A percentile compares a stretch with the other conserved stretches of the same genome.
Evolutionary conservation across 768 basidiomycete species (phyloP).

Genomic region (Boletus pseudo-olivaceus): DNA sequence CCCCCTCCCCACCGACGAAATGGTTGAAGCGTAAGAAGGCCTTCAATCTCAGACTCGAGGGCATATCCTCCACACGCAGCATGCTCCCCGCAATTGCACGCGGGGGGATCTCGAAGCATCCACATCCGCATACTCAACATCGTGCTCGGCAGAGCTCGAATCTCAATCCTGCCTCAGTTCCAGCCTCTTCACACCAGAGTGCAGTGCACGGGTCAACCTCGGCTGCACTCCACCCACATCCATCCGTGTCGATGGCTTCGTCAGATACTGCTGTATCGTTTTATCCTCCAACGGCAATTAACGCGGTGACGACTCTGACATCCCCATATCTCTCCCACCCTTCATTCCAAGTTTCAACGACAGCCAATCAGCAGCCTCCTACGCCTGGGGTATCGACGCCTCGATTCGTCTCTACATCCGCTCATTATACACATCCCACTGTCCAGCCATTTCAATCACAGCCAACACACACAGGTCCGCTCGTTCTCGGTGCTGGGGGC

Average conservation of each 20-base stretch:
- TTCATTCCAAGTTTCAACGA: constrained; percentile 24
- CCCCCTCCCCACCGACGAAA: constrained; percentile 27
- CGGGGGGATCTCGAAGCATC: constrained; percentile 27
- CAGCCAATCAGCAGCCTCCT: constrained; percentile 9
- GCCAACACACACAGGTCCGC: constrained; percentile 16
- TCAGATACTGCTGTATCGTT: constrained; percentile 21
- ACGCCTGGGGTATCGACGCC: constrained; percentile 9
- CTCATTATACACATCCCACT: constrained; percentile 5
- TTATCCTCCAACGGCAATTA: constrained; percentile 29
- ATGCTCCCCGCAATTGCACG: constrained; percentile 18
- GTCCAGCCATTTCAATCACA: constrained; percentile 13
- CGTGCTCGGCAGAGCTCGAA: constrained; percentile 31
- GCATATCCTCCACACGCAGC: constrained; percentile 33
- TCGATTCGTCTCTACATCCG: constrained; percentile 11
- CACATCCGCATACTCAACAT: constrained; percentile 24
- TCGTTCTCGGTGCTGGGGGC: constrained; percentile 30
- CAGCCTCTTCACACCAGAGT: constrained; percentile 20
- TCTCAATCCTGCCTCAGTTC: constrained; percentile 28
- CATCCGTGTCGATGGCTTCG: constrained; percentile 12
- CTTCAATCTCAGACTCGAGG: constrained; percentile 50
- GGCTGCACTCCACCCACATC: constrained; percentile 15
- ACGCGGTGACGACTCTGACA: constrained; percentile 31
- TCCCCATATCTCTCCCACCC: constrained; percentile 32
- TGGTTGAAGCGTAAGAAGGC: constrained; percentile 61
- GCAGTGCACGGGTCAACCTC: constrained; percentile 8